These are phyloP conservation scores for Penicillium arizonense DNA, from an alignment of 495 filamentous ascomycete species.

Conservation along the genomic window DNA sequence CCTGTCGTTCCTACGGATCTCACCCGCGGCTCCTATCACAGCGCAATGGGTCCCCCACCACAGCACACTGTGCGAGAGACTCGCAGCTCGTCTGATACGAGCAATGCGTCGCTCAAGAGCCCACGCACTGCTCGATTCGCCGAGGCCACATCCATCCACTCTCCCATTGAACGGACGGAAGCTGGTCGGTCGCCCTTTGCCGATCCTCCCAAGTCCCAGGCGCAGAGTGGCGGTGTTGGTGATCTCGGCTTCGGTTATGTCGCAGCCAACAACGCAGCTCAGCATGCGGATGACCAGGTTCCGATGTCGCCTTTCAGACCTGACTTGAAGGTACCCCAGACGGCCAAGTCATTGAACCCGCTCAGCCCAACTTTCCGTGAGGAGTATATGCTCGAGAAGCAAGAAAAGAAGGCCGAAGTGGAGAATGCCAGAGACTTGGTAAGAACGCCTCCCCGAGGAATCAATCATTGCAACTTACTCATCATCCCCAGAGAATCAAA, in stretches of 20 bases:
- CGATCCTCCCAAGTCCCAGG: constrained; percentile 53
- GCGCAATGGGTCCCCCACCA: constrained; percentile 28
- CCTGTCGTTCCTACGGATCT: constrained; percentile 34
- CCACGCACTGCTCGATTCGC: constrained; percentile 85
- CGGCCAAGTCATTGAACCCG: constrained; percentile 62
- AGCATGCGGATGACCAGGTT: constrained; percentile 50
- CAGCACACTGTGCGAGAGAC: constrained; percentile 24
- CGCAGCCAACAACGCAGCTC: constrained; percentile 50
- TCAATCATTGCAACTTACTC: constrained; percentile 7
- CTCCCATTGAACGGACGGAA: constrained; percentile 64
- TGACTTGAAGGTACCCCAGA: constrained; percentile 80
- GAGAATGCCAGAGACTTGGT: constrained; percentile 84
- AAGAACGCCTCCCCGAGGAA: constrained; percentile 31
- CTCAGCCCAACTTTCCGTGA: constrained; percentile 88
- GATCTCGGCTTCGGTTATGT: constrained; percentile 95
- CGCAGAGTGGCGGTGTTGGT: constrained; percentile 59
- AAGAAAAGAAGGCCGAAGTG: constrained; percentile 74
- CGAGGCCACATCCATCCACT: constrained; percentile 85
- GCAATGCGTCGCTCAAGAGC: constrained; percentile 68
- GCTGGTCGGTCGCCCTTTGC: constrained; percentile 63
- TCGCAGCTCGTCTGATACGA: constrained; percentile 37
- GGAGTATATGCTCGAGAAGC: constrained; percentile 78
- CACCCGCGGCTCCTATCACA: constrained; percentile 28
- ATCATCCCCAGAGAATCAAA: constrained; percentile 75
- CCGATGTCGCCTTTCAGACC: constrained; percentile 79